Evolutionary conservation across 2,329 filamentous ascomycete genomes (phyloP), one percentile per base, ranked within the genome.

Genomic region (Tolypocladium inflatum): DNA sequence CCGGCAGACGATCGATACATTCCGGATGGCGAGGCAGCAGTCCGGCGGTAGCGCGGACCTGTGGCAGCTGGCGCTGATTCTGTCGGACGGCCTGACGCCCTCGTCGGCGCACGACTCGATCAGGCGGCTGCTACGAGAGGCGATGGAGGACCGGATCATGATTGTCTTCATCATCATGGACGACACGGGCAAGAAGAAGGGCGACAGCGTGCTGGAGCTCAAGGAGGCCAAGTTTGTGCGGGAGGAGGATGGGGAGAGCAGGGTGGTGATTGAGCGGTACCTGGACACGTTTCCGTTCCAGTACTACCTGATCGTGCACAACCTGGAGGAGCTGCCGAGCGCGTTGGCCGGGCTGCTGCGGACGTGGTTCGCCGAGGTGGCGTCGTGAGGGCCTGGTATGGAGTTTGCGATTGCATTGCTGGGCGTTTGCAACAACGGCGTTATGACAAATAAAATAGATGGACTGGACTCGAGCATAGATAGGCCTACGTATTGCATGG

Each of bases 121-220:
- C 64, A 83, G 89, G 19, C 80, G 90, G 6, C 80, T 97, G 26
- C 85, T 99, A 13, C 82, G 94, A 11, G 88, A 93, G 73, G 93
- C 94, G 1, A 86, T 91, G 67, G 92, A 97, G 72, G 90, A 97
- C 74, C 82, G 91, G 19, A 95, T 99, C 69, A 97, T 99, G 90
- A 86, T 97, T 62, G 93, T 99, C 7, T 99, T 99, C 71, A 90
- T 99, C 66, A 89, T 99, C 67, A 91, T 99, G 68, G 94, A 99
- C 76, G 81, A 84, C 65, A 76, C 74, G 23, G 66, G 68, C 38
- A 71, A 70, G 63, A 72, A 71, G 64, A 71, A 71, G 68, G 80
- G 80, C 53, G 80, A 84, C 60, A 89, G 86, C 66, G 95, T 99
- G 61, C 74, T 97, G 67, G 91, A 97, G 70, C 80, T 97, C 66